These are phyloP conservation scores for Pezicula radicicola DNA, from an alignment of 2,329 filamentous ascomycete species.

Conservation along the genomic window DNA sequence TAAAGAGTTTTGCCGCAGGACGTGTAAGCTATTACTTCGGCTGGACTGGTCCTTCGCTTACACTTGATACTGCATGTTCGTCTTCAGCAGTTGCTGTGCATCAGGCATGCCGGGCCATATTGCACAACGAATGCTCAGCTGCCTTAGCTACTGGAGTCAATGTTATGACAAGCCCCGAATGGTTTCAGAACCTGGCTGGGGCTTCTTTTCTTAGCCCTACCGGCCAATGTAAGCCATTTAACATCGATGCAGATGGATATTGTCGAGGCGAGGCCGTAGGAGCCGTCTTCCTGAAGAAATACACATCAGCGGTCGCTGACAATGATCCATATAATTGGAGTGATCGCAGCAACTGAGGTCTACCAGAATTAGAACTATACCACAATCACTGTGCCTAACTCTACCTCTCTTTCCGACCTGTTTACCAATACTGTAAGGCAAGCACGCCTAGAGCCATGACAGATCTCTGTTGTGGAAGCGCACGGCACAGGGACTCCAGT, in stretches of 20 bases:
- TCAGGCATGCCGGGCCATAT: slow-evolving; percentile 46
- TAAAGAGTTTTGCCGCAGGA: slow-evolving; percentile 16
- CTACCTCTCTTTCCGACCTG: slow-evolving; percentile 24
- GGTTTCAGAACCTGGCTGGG: slow-evolving; percentile 2
- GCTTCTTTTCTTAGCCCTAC: slow-evolving; percentile 9
- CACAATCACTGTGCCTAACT: slow-evolving; percentile 10
- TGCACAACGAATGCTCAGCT: slow-evolving; percentile 34
- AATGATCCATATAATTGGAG: slow-evolving; percentile 54
- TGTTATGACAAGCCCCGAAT: slow-evolving; percentile 8
- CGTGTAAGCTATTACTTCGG: slow-evolving; percentile 22
- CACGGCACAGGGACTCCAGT: slow-evolving; percentile 34
- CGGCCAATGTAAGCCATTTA: slow-evolving; percentile 33
- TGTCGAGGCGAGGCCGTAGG: slow-evolving; percentile 59
- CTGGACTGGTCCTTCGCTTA: slow-evolving; percentile 45
- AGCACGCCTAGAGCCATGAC: slow-evolving; percentile 34
- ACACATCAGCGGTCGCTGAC: slow-evolving; percentile 53
- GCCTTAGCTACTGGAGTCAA: slow-evolving; percentile 20
- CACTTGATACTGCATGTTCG: slow-evolving; percentile 55
- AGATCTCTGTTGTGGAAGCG: slow-evolving; percentile 23
- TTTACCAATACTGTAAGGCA: slow-evolving; percentile 14
- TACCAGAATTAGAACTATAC: slow-evolving; percentile 31
- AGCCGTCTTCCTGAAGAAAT: slow-evolving; percentile 53
- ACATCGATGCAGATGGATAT: slow-evolving; percentile 58
- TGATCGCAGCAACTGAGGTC: slow-evolving; percentile 49
- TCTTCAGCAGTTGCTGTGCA: slow-evolving; percentile 51